Evolutionary conservation across 148 eudicot species (phyloP).

Genomic region (Linanthus parryae): DNA sequence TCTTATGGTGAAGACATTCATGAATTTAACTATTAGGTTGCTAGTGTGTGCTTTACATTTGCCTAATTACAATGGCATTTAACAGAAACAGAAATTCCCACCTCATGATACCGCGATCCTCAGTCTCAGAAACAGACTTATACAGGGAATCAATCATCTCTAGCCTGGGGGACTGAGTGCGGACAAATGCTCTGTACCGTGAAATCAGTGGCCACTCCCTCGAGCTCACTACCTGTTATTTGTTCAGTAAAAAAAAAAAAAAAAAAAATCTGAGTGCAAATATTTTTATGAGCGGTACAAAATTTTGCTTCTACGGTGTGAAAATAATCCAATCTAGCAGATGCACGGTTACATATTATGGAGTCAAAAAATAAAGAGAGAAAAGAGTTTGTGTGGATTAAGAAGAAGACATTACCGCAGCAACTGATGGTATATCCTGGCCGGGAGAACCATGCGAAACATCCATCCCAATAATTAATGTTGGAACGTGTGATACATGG

Average conservation of each 20-base stretch:
- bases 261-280: no score
- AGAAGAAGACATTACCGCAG: slow-evolving; percentile 22
- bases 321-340: no score
- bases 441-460: slow-evolving; percentile 63
- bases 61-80: background rate
- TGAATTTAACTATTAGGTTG: no score
- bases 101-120: slow-evolving; percentile 31
- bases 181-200: slow-evolving; percentile 29
- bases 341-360: background rate
- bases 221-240: slow-evolving; percentile 31
- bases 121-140: slow-evolving; percentile 14
- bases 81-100: background rate
- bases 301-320: background rate
- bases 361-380: no score
- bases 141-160: slow-evolving; percentile 32
- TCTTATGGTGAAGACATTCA: no score
- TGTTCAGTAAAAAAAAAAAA: no score
- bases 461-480: slow-evolving; percentile 54
- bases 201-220: slow-evolving; percentile 31
- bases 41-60: no score
- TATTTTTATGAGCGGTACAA: background rate
- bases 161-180: slow-evolving; percentile 29
- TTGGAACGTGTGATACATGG: slow-evolving; percentile 45
- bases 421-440: slow-evolving; percentile 37
- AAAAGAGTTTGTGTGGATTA: background rate